Evolutionary conservation across 2,329 filamentous ascomycete species (phyloP), one percentile per base, ranked within the genome.

Genomic region (Ciborinia camelliae): DNA sequence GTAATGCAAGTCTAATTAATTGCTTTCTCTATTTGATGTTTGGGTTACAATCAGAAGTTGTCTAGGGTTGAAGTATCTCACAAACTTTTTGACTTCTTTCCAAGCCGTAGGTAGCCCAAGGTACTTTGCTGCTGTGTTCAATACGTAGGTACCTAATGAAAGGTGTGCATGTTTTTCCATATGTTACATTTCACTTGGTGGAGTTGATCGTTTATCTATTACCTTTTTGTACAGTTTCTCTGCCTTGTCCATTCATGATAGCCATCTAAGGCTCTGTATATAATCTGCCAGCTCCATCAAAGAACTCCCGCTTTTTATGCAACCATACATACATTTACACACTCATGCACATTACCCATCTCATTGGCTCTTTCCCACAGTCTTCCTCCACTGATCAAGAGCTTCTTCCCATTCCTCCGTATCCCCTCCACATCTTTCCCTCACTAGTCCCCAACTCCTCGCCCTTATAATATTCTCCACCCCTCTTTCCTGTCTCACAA

Each of bases 381-480:
- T 59, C 59, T 68, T 80, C 69, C 82, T 79, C 90, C 90, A 92
- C 45, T 76, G 77, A 68, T 84, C 82, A 54, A 91, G 74, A 2
- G 86, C 88, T 65, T 83, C 81, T 73, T 92, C 87, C 83, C 88
- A 91, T 20, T 79, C 81, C 50, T 80, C 78, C 1, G 79, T 80
- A 47, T 80, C 78, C 55, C 82, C 84, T 12, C 81, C 84, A 75
- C 95, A 98, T 70, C 92, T 83, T 73, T 93, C 90, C 48, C 82
- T 83, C 3, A 97, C 82, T 32, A 96, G 75, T 0, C 83, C 82
- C 94, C 95, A 98, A 0, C 90, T 96, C 75, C 92, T 84, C 59
- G 84, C 82, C 69, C 95, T 84, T 60, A 99, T 85, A 63, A 96
- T 95, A 64, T 81, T 83, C 78, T 96, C 91, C 20, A 96, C 86